These are phyloP conservation scores for Fusarium lyarnte DNA, from an alignment of 2,329 filamentous ascomycete species.

Conservation along the genomic window DNA sequence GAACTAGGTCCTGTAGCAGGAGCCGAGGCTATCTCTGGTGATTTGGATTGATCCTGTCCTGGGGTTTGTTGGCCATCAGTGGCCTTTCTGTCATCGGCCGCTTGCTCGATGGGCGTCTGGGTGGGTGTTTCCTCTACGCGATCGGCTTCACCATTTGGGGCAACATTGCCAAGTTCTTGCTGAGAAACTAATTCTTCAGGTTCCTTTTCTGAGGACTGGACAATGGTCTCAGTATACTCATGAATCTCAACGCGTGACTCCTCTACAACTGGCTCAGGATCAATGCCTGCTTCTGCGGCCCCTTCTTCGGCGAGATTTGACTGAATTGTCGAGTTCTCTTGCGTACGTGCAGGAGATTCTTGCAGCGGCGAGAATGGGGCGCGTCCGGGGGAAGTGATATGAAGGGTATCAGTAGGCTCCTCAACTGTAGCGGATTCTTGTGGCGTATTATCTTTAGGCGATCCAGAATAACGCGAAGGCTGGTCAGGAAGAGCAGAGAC, in stretches of 20 bases:
- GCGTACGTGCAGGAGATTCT: not conserved
- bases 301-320: not conserved
- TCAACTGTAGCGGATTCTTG: not conserved
- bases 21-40: not conserved
- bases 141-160: slow-evolving; percentile 3
- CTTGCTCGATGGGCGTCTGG: slow-evolving; percentile 11
- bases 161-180: not conserved
- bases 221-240: slow-evolving; percentile 23
- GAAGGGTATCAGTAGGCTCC: not conserved
- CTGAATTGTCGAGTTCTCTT: not conserved
- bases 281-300: not conserved
- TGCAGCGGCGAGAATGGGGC: slow-evolving; percentile 8
- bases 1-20: not conserved
- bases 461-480: slow-evolving; percentile 11
- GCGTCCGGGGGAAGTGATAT: not conserved
- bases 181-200: not conserved
- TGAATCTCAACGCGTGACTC: slow-evolving; percentile 19
- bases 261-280: not conserved
- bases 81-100: not conserved
- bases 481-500: not conserved
- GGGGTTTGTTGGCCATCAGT: slow-evolving; percentile 5
- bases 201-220: slow-evolving; percentile 33
- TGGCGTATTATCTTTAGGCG: not conserved
- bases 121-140: slow-evolving; percentile 25
- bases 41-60: not conserved